Percentiles rank a stretch among this genome's conserved stretches.
Conservation (phyloP, 306 rosid species). For the Prunus davidiana region DNA sequence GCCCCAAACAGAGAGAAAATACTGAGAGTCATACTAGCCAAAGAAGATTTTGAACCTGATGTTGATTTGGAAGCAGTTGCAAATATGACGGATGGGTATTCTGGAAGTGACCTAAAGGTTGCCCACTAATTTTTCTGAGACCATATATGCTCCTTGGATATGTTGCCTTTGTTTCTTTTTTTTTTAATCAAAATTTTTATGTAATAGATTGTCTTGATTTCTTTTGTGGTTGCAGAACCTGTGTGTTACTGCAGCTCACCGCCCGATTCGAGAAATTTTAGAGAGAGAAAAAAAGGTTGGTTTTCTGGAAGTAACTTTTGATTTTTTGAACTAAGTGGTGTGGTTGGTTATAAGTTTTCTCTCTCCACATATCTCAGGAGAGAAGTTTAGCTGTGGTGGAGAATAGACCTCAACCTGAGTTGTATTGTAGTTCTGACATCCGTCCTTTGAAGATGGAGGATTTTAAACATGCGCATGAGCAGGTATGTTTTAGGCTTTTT, state of each 20-base stretch:
- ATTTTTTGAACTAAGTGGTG: not conserved
- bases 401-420: slow-evolving; percentile 57
- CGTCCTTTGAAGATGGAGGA: slow-evolving; percentile 85
- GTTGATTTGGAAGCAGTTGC: slow-evolving; percentile 78
- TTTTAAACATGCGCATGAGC: slow-evolving; percentile 80
- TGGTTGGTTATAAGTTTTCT: slow-evolving; percentile 10
- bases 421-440: slow-evolving; percentile 62
- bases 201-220: not conserved
- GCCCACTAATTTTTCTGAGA: not conserved
- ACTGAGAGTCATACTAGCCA: slow-evolving; percentile 72
- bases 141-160: not conserved
- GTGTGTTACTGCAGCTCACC: slow-evolving; percentile 86
- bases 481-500: slow-evolving; percentile 38
- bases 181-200: not conserved
- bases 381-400: slow-evolving; percentile 54
- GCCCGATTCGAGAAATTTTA: slow-evolving; percentile 86
- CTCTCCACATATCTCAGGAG: slow-evolving; percentile 54
- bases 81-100: slow-evolving; percentile 89
- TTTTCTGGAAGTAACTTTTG: not conserved
- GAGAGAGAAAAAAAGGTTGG: slow-evolving; percentile 88
- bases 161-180: not conserved
- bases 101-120: slow-evolving; percentile 98
- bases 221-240: slow-evolving; percentile 68
- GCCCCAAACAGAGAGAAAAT: slow-evolving; percentile 78
- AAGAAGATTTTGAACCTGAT: slow-evolving; percentile 76